phyloP scores from a whole-genome alignment of 768 basidiomycete species.

The Russula foetens region DNA sequence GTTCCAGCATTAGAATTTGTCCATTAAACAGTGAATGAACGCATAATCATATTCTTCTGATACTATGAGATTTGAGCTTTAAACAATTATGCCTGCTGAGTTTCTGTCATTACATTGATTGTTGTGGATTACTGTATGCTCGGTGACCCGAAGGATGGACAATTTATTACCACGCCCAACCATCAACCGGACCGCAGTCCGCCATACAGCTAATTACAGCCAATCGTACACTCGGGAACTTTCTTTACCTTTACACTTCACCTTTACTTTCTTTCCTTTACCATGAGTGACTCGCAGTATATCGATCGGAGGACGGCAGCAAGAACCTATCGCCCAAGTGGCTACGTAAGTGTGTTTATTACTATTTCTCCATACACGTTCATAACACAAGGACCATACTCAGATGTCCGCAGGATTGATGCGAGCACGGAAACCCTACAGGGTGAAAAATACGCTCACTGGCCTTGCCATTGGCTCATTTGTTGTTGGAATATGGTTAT shows the following conservation, averaged over 20 bases:
- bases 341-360: conserved; percentile 35
- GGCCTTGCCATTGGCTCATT: conserved; percentile 67
- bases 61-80: background rate
- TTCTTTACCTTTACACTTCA: no score
- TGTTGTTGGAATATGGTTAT: conserved; percentile 77
- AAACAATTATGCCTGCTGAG: background rate
- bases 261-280: background rate
- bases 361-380: background rate
- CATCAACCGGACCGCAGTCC: no score
- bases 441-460: conserved; percentile 67
- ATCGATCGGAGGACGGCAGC: conserved; percentile 36
- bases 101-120: no score
- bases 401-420: conserved; percentile 72
- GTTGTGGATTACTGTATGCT: no score
- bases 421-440: conserved; percentile 83
- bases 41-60: background rate
- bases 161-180: background rate
- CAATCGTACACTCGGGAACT: no score
- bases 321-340: conserved; percentile 44
- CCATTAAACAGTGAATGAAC: background rate
- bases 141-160: no score
- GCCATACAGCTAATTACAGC: no score
- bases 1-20: background rate
- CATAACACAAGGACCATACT: background rate
- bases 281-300: conserved; percentile 26